Base-by-base conservation (phyloP, 2,329 filamentous ascomycete genomes). In the Penicillium olsonii region DNA sequence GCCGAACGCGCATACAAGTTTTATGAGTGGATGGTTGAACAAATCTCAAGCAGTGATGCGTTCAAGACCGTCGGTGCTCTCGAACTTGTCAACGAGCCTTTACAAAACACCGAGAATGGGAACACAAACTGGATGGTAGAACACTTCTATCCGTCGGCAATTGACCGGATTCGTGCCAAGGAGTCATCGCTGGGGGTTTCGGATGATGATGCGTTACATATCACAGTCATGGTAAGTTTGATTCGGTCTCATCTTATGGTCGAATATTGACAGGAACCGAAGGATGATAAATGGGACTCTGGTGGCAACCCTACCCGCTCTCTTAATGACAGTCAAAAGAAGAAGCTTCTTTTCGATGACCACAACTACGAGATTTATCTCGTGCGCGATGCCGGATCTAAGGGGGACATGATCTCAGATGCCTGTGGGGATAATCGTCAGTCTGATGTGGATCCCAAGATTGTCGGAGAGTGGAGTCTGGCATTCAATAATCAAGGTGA, bases 1-100 rank as follows among this genome's bases (percentile, higher is more conserved):
- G 40, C 40, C 5, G 74, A 75, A 15, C 80, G 82, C 10, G 79
- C 78, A 2, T 64, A 76, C 49, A 61, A 75, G 42, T 84, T 82
- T 68, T 75, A 84, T 12, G 66, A 74, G 47, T 82, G 76, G 75
- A 76, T 84, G 56, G 75, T 79, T 11, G 70, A 75, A 31, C 70
- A 74, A 31, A 76, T 82, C 50, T 80, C 84, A 62, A 68, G 57
- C 5, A 76, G 74, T 50, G 40, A 65, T 34, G 72, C 71, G 18
- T 81, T 78, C 62, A 67, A 74, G 43, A 82, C 78, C 37, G 81
- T 84, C 31, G 81, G 81, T 50, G 83, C 82, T 75, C 63, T 84
- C 29, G 75, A 80, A 59, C 66, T 84, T 10, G 68, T 84, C 44
- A 85, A 84, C 57, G 82, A 84, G 61, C 82, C 82, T 2, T 62